phyloP scores from a whole-genome alignment of 495 filamentous ascomycete genomes.

The Lasiosphaeria ovina region DNA sequence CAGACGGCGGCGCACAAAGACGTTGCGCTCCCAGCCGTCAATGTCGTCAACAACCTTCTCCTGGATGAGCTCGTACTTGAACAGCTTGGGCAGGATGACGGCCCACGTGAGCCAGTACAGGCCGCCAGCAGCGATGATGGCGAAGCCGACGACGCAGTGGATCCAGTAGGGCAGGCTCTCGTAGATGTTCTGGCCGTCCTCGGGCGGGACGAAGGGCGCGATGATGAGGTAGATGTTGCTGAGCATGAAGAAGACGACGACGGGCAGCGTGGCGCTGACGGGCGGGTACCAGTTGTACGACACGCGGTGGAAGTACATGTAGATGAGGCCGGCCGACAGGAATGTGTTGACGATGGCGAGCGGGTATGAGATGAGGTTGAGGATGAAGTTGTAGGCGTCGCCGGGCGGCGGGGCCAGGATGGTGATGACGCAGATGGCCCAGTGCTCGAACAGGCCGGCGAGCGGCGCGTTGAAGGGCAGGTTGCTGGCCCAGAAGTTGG shows the following conservation, averaged over 20 bases:
- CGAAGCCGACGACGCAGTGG: slow-evolving; percentile 47
- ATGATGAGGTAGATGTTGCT: slow-evolving; percentile 49
- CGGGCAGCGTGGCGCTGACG: slow-evolving; percentile 41
- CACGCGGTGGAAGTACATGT: slow-evolving; percentile 54
- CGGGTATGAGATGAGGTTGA: slow-evolving; percentile 62
- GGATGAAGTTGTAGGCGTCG: slow-evolving; percentile 63
- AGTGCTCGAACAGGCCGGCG: slow-evolving; percentile 62
- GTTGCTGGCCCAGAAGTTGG: slow-evolving; percentile 63
- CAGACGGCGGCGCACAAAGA: slow-evolving; percentile 23
- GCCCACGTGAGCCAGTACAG: slow-evolving; percentile 75
- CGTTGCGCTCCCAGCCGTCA: slow-evolving; percentile 44
- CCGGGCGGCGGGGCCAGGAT: slow-evolving; percentile 63
- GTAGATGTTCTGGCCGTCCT: slow-evolving; percentile 42
- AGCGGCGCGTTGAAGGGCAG: slow-evolving; percentile 61
- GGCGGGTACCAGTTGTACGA: slow-evolving; percentile 43
- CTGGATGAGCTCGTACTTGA: slow-evolving; percentile 59
- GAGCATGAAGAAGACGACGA: slow-evolving; percentile 47
- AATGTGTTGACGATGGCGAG: slow-evolving; percentile 60
- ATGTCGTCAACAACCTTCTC: slow-evolving; percentile 39
- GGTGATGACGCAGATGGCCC: slow-evolving; percentile 57
- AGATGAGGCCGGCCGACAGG: slow-evolving; percentile 54
- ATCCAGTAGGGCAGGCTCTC: slow-evolving; percentile 44
- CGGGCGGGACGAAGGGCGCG: slow-evolving; percentile 45
- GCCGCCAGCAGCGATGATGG: slow-evolving; percentile 46
- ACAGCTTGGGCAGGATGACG: slow-evolving; percentile 57